Evolutionary conservation across 2,329 filamentous ascomycete species (phyloP).

Genomic region (Aureobasidium namibiae): DNA sequence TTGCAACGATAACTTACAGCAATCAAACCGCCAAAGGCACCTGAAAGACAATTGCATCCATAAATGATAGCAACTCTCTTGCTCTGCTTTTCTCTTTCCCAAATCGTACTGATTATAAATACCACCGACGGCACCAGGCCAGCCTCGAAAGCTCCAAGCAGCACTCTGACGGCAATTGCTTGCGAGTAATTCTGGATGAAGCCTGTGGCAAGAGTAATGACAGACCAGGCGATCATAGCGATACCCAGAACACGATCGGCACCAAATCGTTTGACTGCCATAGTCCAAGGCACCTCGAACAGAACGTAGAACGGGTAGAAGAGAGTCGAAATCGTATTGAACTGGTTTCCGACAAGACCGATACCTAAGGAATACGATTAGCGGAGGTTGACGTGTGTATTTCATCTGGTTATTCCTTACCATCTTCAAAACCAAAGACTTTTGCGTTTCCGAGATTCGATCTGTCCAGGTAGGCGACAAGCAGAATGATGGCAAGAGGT

Average conservation of each 20-base stretch:
- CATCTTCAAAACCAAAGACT: constrained; percentile 17
- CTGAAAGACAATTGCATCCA: constrained; percentile 19
- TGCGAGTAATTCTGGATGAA: constrained; percentile 26
- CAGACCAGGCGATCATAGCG: constrained; percentile 21
- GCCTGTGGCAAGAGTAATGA: constrained; percentile 23
- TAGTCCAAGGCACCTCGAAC: constrained; percentile 18
- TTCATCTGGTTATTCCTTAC: too few relatives aligned
- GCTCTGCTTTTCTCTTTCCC: constrained; percentile 18
- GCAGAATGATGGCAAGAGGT: constrained; percentile 16
- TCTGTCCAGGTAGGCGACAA: constrained; percentile 17
- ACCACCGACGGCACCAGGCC: constrained; percentile 23
- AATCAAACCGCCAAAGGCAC: constrained; percentile 23
- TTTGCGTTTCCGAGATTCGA: constrained; percentile 17
- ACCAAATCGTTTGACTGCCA: constrained; percentile 21
- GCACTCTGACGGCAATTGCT: constrained; percentile 22
- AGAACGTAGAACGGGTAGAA: constrained; percentile 19
- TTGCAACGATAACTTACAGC: constrained; percentile 10
- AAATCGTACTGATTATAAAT: constrained; percentile 25
- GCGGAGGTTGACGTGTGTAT: neutral
- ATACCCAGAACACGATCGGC: constrained; percentile 18
- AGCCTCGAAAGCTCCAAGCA: constrained; percentile 23
- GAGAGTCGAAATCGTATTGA: constrained; percentile 18
- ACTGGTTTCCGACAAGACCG: constrained; percentile 16
- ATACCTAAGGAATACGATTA: neutral
- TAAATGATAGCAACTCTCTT: constrained; percentile 25